Conservation (phyloP, 2,329 filamentous ascomycete genomes). For the Aspergillus caelatus region DNA sequence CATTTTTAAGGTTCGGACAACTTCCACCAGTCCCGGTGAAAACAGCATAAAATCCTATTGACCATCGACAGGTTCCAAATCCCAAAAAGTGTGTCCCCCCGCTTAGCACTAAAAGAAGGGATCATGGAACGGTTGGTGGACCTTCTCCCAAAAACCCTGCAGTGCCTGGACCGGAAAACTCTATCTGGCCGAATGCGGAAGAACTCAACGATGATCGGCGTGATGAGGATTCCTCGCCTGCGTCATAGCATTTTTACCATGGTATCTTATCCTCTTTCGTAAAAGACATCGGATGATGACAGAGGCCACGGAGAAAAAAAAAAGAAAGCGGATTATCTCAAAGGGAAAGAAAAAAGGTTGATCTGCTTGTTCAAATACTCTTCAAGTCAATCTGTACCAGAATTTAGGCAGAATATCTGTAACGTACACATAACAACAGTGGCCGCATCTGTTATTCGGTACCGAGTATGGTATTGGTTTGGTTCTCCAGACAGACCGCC, state of each 20-base stretch:
- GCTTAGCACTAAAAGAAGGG: slow-evolving; percentile 13
- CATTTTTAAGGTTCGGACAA: background rate
- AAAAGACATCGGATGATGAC: background rate
- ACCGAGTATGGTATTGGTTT: slow-evolving; percentile 1
- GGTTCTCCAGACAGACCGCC: background rate
- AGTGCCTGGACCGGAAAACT: slow-evolving; percentile 22
- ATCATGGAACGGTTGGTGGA: slow-evolving; percentile 11
- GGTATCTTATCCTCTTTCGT: background rate
- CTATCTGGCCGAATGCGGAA: slow-evolving; percentile 23
- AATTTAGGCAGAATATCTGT: too few relatives aligned
- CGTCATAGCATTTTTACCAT: background rate
- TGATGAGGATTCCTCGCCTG: slow-evolving; percentile 5
- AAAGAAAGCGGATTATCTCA: background rate
- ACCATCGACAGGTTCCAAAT: slow-evolving; percentile 7
- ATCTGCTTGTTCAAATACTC: too few relatives aligned
- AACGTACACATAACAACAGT: too few relatives aligned
- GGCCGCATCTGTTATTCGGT: background rate
- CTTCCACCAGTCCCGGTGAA: background rate
- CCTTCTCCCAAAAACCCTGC: slow-evolving; percentile 4
- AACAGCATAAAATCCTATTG: slow-evolving; percentile 3
- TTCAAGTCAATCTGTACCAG: too few relatives aligned
- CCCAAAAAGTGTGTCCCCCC: background rate
- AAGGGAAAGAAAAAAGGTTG: background rate
- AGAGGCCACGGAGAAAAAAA: background rate
- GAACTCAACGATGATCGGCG: slow-evolving; percentile 17